Evolutionary conservation across 1,284 basidiomycete species (phyloP), one percentile per base, ranked within the genome.

Genomic region (Tylopilus microsporus): DNA sequence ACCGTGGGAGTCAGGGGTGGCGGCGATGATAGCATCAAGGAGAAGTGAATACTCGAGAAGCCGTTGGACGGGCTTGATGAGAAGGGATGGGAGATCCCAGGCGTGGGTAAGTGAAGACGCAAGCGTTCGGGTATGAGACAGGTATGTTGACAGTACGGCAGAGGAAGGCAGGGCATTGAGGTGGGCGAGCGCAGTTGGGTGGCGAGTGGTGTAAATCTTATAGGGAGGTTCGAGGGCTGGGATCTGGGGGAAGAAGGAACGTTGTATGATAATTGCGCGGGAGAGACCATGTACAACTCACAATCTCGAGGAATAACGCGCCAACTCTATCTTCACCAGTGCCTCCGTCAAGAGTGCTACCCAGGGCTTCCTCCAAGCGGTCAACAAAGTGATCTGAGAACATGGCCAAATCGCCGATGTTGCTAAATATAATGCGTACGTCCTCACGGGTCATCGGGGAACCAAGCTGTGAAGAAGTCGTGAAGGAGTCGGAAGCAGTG

Each of bases 51-150:
- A 98, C 72, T 96, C 97, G 64, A 94, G 83, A 51, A 95, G 80
- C n/a, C 92, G 84, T 68, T 95, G 93, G 9, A 96, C 89, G 37
- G 93, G 93, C 73, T 94, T 91, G 73, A 94, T 97, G 60, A 97
- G 85, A 60, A 97, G 82, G 1, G 93, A 96, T 9, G 90, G 82
- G 49, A 98, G 83, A 72, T 98, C 94, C 95, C 94, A 98, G 2
- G 94, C 92, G 67, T 94, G 90, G 1, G 93, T 91, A 49, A 87
- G 81, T 6, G 82, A 79, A 21, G 87, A 83, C 16, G 91, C 86
- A 45, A 86, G 77, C 5, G 76, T 76, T 70, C 86, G 85, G 32
- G 88, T 89, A 30, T 86, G 84, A 16, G 81, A 72, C 39, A 94
- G 79, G 72, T 92, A 91, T 1, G 80, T 74, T 5, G 77, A 75